Base-by-base conservation (phyloP, 805 yeast species). In the Yamadazyma paraphyllophila region DNA sequence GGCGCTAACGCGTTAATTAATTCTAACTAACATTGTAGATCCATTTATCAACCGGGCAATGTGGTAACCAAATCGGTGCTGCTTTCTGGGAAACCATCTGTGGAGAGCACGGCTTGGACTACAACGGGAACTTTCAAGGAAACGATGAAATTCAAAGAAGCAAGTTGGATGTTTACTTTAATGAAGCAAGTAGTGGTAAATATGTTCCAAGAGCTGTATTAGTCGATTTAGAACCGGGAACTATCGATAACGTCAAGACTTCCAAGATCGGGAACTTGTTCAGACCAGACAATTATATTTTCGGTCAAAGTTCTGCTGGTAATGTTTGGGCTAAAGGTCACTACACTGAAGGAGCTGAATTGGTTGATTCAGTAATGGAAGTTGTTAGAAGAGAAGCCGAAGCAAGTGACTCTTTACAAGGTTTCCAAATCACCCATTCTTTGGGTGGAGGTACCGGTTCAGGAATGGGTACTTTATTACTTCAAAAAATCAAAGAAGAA, bases 11-110 rank as follows among this genome's bases (percentile, higher is more conserved):
- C 41, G 41, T 39, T 29, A 29, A 29, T 29, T 10, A 29, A 10
- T 11, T 9, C 17, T 20, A 2, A 41, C 35, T 11, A 20, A 20
- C 24, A 6, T 20, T n/a, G 3, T 67, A 84, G 94, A 88, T 91
- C 69, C 97, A 91, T 72, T 80, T 91, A 69, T 91, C 97, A 48
- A 85, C 96, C 47, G 98, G 98, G 71, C 98, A 91, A 77, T 90
- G 97, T 82, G 97, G 97, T 82, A 91, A 91, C 81, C 98, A 91
- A 75, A 89, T 91, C 58, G 96, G 96, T 74, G 91, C 95, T 54
- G 95, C 95, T 49, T 88, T 88, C 63, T 88, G 96, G 96, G 91
- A 88, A 72, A 87, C 92, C 38, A 87, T 87, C 58, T 87, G 94
- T 73, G 88, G 87, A 49, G 95, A 87, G 65, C 95, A 87, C 59